phyloP scores from a whole-genome alignment of 768 basidiomycete genomes.

The Multifurca ochricompacta region DNA sequence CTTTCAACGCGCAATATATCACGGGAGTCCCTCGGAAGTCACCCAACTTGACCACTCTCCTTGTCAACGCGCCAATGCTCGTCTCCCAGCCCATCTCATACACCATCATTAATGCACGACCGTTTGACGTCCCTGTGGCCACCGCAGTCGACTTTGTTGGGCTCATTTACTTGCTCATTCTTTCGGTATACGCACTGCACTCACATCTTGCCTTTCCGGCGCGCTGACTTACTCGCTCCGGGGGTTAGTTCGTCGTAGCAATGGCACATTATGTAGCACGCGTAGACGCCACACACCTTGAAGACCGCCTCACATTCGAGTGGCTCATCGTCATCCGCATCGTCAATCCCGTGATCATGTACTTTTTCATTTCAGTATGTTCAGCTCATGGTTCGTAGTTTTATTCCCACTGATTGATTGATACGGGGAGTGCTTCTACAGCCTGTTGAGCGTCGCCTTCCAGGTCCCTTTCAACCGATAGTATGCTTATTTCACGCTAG shows the following conservation, averaged over 20 bases:
- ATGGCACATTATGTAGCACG: constrained; percentile 29
- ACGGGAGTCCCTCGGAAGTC: constrained; percentile 22
- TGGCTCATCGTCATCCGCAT: constrained; percentile 37
- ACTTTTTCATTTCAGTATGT: constrained; percentile 29
- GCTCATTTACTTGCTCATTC: constrained; percentile 28
- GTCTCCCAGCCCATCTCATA: constrained; percentile 43
- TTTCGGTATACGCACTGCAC: constrained; percentile 22
- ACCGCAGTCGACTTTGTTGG: constrained; percentile 29
- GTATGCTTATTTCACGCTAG: constrained; percentile 25
- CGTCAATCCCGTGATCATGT: constrained; percentile 32
- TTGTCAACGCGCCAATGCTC: constrained; percentile 41
- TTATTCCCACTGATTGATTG: not conserved
- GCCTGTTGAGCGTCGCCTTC: constrained; percentile 54
- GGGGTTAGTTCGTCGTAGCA: constrained; percentile 7
- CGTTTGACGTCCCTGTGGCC: constrained; percentile 50
- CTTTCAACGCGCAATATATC: constrained; percentile 31
- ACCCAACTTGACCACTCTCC: constrained; percentile 30
- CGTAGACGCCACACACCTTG: constrained; percentile 31
- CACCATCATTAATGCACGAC: constrained; percentile 40
- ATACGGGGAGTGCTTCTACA: constrained; percentile 41
- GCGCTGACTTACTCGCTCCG: not conserved
- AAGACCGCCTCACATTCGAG: constrained; percentile 30
- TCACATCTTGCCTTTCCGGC: not conserved
- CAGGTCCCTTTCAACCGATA: constrained; percentile 44
- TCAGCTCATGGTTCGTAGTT: not conserved